Evolutionary conservation across 257 asterid species (phyloP).

Genomic region (Lycium ferocissimum): DNA sequence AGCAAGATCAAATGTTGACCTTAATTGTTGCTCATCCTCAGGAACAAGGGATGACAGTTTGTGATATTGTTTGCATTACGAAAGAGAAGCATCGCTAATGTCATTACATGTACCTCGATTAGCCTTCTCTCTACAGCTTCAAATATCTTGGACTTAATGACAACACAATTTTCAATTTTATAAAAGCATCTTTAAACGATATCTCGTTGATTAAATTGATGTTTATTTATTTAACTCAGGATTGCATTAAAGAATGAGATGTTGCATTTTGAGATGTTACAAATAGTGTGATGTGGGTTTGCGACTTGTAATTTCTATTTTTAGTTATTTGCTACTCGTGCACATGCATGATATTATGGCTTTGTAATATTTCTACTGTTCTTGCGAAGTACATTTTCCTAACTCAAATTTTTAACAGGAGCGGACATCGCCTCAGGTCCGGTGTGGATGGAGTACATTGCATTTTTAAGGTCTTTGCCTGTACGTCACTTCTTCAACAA

Average conservation of each 20-base stretch:
- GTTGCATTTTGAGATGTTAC: slow-evolving; percentile 3
- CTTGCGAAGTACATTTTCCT: not conserved
- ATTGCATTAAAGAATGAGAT: slow-evolving; percentile 16
- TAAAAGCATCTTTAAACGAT: not conserved
- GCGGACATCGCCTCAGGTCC: slow-evolving; percentile 94
- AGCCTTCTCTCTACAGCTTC: slow-evolving; percentile 24
- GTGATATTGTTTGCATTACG: not conserved
- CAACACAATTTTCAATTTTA: not conserved
- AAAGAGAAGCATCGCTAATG: slow-evolving; percentile 9
- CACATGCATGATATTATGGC: not conserved
- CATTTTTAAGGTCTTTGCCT: slow-evolving; percentile 85
- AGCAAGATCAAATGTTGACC: not conserved
- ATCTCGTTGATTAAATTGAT: not conserved
- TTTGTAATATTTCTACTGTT: slow-evolving; percentile 15
- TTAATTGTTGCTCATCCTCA: not conserved
- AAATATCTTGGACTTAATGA: slow-evolving; percentile 22
- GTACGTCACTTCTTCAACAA: slow-evolving; percentile 51
- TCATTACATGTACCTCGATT: not conserved
- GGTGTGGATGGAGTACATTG: slow-evolving; percentile 91
- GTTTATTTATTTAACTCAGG: slow-evolving; percentile 17
- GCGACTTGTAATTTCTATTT: slow-evolving; percentile 4
- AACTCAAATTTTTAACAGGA: slow-evolving; percentile 59
- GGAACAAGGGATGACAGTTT: not conserved
- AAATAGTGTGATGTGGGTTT: slow-evolving; percentile 16
- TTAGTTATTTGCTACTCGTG: not conserved